phyloP scores from a whole-genome alignment of 257 asterid genomes.

The Solanum pimpinellifolium region DNA sequence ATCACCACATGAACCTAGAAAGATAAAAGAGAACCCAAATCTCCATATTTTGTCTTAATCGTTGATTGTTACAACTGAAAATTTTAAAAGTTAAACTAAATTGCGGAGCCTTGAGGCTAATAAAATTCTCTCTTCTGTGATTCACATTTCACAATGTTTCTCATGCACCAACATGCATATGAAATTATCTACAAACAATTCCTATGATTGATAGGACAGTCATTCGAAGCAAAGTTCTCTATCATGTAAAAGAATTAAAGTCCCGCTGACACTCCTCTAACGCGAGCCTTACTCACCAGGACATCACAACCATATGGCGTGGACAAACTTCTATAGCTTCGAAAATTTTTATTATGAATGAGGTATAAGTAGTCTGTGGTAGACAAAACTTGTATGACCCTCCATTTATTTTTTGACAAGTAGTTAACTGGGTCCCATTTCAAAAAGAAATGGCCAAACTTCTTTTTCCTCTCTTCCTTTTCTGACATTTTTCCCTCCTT shows the following conservation, averaged over 20 bases:
- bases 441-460: too few species aligned
- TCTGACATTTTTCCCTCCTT: too few species aligned
- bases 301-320: not conserved
- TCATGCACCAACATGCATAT: not conserved
- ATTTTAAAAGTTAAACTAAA: not conserved
- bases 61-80: not conserved
- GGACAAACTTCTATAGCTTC: conserved; percentile 17
- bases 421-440: too few species aligned
- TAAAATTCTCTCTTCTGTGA: not conserved
- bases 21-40: not conserved
- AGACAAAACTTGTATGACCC: too few species aligned
- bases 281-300: not conserved
- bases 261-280: not conserved
- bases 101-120: not conserved
- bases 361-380: too few species aligned
- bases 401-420: too few species aligned
- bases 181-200: not conserved
- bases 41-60: not conserved
- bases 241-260: not conserved
- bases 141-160: not conserved
- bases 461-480: too few species aligned
- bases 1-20: not conserved
- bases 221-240: not conserved
- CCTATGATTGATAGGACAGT: not conserved
- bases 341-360: too few species aligned